These are phyloP conservation scores for Paramecium caudatum DNA, from an alignment of 73 alveolate species.

Conservation along the genomic window DNA sequence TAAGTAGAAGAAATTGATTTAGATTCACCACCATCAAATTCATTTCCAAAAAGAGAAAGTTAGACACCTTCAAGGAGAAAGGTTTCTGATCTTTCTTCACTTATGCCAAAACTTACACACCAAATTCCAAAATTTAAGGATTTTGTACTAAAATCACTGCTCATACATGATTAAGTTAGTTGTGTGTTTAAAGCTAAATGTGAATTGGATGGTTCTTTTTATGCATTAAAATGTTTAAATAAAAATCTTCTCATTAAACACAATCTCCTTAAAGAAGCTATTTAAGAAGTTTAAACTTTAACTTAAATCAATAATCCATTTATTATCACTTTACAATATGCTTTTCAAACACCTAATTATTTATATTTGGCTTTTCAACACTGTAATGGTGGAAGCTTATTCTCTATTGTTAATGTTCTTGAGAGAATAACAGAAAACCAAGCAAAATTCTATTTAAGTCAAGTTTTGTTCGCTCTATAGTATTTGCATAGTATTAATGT, in stretches of 20 bases:
- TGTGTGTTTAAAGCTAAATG: conserved; percentile 26
- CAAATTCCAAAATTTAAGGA: conserved; percentile 52
- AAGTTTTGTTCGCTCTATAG: conserved; percentile 80
- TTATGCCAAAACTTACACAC: conserved; percentile 18
- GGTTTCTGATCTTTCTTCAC: conserved; percentile 16
- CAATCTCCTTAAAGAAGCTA: conserved; percentile 36
- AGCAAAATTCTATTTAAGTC: conserved; percentile 80
- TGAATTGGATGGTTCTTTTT: background rate
- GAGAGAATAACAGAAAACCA: conserved; percentile 72
- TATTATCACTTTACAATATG: conserved; percentile 77
- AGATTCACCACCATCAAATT: conserved; percentile 26
- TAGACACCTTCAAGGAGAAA: conserved; percentile 22
- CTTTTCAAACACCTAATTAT: conserved; percentile 80
- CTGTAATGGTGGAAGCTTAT: conserved; percentile 84
- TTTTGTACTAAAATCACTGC: background rate
- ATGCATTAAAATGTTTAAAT: conserved; percentile 37
- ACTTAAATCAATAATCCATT: conserved; percentile 78
- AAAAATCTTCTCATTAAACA: background rate
- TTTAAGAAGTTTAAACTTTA: conserved; percentile 72
- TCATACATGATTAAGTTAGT: background rate
- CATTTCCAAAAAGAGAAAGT: conserved; percentile 36
- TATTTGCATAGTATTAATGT: conserved; percentile 67
- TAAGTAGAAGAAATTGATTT: conserved; percentile 33
- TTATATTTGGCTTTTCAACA: conserved; percentile 79
- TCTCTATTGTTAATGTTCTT: conserved; percentile 76